Conservation (phyloP, 2,329 filamentous ascomycete species). For the Dactylellina leptospora region DNA sequence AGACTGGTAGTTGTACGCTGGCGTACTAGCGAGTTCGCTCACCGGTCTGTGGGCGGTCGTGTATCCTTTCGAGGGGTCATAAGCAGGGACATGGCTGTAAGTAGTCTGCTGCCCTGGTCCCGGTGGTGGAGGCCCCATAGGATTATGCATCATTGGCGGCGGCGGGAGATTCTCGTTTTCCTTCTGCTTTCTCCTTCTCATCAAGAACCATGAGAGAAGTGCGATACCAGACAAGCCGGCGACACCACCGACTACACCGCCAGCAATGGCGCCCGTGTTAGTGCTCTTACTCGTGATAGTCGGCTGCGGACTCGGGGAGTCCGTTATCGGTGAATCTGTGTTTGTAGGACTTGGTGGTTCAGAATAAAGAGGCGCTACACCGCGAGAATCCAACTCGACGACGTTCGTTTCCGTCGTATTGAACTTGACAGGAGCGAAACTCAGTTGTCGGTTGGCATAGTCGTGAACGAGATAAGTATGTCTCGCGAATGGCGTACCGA, state of each 20-base stretch:
- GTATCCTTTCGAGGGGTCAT: slow-evolving; percentile 19
- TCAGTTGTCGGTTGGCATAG: slow-evolving; percentile 38
- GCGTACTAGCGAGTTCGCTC: slow-evolving; percentile 18
- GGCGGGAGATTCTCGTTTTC: not conserved
- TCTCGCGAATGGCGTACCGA: slow-evolving; percentile 35
- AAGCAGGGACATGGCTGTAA: slow-evolving; percentile 21
- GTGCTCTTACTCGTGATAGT: slow-evolving; percentile 30
- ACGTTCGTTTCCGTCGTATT: slow-evolving; percentile 29
- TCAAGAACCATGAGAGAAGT: slow-evolving; percentile 61
- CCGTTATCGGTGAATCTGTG: not conserved
- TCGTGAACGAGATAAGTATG: slow-evolving; percentile 47
- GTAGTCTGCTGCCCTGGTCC: not conserved
- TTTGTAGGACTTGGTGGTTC: not conserved
- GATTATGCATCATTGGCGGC: slow-evolving; percentile 35
- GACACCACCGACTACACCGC: slow-evolving; percentile 64
- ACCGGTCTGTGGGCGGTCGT: not conserved
- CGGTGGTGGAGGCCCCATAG: slow-evolving; percentile 1
- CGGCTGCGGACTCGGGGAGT: slow-evolving; percentile 9
- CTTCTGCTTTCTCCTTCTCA: slow-evolving; percentile 58
- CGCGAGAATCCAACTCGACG: slow-evolving; percentile 29
- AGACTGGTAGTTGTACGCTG: slow-evolving; percentile 4
- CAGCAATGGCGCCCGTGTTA: slow-evolving; percentile 63
- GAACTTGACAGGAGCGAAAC: slow-evolving; percentile 36
- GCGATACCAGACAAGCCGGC: slow-evolving; percentile 61
- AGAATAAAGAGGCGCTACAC: slow-evolving; percentile 18